Percentiles rank a stretch among this genome's conserved stretches.
Evolutionary conservation across 352 stramenopile genomes (phyloP).

Genomic region (Thalassiosira hispida): DNA sequence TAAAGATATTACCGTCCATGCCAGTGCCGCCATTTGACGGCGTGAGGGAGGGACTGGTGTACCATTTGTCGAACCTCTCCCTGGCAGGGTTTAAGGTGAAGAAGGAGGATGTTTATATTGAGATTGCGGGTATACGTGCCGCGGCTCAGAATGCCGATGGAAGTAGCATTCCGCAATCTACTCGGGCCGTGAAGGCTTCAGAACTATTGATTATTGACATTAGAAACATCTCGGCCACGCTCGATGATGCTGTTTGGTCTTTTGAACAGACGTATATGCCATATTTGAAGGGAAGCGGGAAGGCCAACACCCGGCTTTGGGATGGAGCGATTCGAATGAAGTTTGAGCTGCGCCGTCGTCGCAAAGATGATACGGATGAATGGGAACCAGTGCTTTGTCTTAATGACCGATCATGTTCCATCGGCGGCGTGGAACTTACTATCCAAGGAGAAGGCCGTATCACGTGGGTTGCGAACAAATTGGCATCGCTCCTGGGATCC

Average conservation of each 20-base stretch:
- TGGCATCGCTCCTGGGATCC: constrained; percentile 74
- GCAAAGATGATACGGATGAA: constrained; percentile 31
- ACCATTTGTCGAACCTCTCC: constrained; percentile 80
- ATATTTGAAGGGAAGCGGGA: constrained; percentile 81
- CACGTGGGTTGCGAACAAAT: constrained; percentile 83
- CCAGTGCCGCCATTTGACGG: constrained; percentile 82
- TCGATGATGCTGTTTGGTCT: constrained; percentile 80
- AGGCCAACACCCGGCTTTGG: constrained; percentile 75
- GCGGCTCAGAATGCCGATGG: constrained; percentile 24
- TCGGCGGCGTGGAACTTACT: constrained; percentile 75
- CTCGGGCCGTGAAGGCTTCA: constrained; percentile 64
- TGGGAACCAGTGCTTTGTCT: constrained; percentile 83
- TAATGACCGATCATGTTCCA: constrained; percentile 75
- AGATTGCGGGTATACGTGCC: constrained; percentile 82
- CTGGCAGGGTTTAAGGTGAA: constrained; percentile 84
- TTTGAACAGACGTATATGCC: constrained; percentile 87
- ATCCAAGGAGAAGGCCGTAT: constrained; percentile 78
- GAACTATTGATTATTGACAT: constrained; percentile 85
- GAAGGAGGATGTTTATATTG: constrained; percentile 83
- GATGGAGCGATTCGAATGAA: constrained; percentile 77
- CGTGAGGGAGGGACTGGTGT: constrained; percentile 81
- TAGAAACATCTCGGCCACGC: constrained; percentile 75
- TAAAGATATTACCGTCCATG: constrained; percentile 82
- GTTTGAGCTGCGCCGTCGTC: constrained; percentile 78
- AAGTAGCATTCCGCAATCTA: background rate